These are phyloP conservation scores for Secale cereale DNA, from an alignment of 176 grass and related monocot genomes.

Conservation along the genomic window DNA sequence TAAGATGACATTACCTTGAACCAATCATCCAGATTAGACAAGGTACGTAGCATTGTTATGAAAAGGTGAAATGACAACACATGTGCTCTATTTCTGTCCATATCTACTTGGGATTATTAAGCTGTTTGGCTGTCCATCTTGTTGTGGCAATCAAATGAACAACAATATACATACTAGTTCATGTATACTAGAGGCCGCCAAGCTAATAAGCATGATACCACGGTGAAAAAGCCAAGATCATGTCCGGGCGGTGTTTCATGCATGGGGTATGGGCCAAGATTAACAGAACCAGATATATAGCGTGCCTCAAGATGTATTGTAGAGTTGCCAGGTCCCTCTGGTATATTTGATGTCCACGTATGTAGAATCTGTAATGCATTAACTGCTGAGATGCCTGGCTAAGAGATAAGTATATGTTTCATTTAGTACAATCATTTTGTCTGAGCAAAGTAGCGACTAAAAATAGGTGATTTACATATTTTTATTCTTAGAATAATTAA, in stretches of 20 bases:
- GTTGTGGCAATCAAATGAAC: background rate
- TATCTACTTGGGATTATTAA: constrained; percentile 13
- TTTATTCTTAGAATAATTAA: background rate
- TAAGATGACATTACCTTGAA: background rate
- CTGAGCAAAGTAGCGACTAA: background rate
- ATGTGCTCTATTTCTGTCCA: constrained; percentile 1
- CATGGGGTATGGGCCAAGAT: background rate
- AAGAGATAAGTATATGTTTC: background rate
- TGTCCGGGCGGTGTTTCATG: background rate
- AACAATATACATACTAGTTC: background rate
- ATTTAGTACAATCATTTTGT: background rate
- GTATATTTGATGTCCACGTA: background rate
- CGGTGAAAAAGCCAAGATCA: background rate
- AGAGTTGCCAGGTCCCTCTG: background rate
- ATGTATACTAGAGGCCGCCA: background rate
- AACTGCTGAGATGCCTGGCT: background rate
- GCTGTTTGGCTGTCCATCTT: background rate
- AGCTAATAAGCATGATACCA: background rate
- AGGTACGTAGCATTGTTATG: background rate
- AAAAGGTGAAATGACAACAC: background rate
- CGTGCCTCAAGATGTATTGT: background rate
- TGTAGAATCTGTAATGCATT: background rate
- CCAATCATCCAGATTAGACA: background rate
- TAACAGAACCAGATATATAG: background rate
- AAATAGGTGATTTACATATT: background rate